Conservation (phyloP, 2,329 filamentous ascomycete species). For the Chrysoporthe cubensis region DNA sequence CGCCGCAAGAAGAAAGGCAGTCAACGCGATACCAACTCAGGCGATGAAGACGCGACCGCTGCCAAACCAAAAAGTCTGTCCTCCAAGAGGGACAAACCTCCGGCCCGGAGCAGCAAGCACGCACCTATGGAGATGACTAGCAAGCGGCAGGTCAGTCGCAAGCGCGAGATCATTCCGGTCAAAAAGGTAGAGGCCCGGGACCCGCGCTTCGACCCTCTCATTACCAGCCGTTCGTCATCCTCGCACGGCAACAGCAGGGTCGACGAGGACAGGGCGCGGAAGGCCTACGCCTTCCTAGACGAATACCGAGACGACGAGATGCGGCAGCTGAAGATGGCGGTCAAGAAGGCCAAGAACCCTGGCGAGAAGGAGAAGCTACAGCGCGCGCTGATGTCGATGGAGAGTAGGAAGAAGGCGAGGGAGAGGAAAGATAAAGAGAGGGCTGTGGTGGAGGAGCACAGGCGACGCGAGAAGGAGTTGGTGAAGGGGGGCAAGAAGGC, state of each 20-base stretch:
- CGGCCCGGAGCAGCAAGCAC: constrained; percentile 69
- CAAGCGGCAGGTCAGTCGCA: constrained; percentile 81
- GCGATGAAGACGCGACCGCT: constrained; percentile 35
- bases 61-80: constrained; percentile 15
- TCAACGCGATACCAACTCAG: constrained; percentile 30
- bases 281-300: constrained; percentile 85
- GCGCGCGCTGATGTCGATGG: constrained; percentile 75
- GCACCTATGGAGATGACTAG: constrained; percentile 83
- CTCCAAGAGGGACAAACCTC: constrained; percentile 44
- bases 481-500: constrained; percentile 89
- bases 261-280: constrained; percentile 63
- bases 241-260: constrained; percentile 38
- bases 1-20: constrained; percentile 36
- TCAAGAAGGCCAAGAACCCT: constrained; percentile 68
- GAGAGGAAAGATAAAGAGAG: constrained; percentile 71
- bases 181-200: constrained; percentile 69
- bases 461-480: constrained; percentile 79
- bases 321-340: constrained; percentile 68
- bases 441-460: constrained; percentile 74
- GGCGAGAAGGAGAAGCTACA: constrained; percentile 71
- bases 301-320: constrained; percentile 88
- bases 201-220: constrained; percentile 80
- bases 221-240: constrained; percentile 35
- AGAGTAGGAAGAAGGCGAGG: constrained; percentile 74
- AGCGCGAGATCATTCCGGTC: constrained; percentile 69